Conservation (phyloP, 2,329 filamentous ascomycete genomes). For the Claviceps maximensis region DNA sequence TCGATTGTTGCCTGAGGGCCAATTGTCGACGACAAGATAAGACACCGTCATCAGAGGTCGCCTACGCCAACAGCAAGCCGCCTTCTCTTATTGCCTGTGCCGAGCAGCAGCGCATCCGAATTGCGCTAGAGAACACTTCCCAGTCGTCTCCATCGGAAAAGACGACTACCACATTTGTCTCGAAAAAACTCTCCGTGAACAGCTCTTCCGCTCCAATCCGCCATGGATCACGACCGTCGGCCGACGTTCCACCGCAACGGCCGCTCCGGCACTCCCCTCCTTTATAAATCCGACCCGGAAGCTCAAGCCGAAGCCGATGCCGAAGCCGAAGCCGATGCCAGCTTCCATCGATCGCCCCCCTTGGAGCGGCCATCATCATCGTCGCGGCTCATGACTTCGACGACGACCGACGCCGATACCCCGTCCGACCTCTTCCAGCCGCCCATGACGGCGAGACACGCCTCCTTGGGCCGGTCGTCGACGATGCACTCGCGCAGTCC, state of each 20-base stretch:
- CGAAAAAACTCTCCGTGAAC: background rate
- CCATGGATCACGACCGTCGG: slow-evolving; percentile 6
- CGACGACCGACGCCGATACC: slow-evolving; percentile 9
- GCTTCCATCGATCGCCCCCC: slow-evolving; percentile 12
- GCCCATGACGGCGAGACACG: slow-evolving; percentile 5
- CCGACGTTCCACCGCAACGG: slow-evolving; percentile 7
- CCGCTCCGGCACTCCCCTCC: slow-evolving; percentile 10
- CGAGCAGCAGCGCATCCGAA: background rate
- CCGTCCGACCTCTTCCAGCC: slow-evolving; percentile 2
- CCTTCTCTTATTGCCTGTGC: background rate
- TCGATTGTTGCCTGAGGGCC: background rate
- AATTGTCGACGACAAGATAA: background rate
- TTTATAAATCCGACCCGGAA: slow-evolving; percentile 9
- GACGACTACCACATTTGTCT: background rate
- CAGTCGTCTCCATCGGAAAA: background rate
- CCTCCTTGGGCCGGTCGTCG: slow-evolving; percentile 32
- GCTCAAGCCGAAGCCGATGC: slow-evolving; percentile 2
- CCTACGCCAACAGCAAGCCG: background rate
- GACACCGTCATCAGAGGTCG: background rate
- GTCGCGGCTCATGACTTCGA: slow-evolving; percentile 14
- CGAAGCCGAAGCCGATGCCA: slow-evolving; percentile 14
- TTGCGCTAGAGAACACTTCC: no score
- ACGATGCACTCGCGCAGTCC: slow-evolving; percentile 70
- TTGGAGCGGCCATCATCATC: slow-evolving; percentile 4
- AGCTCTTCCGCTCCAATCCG: background rate